Base-by-base conservation (phyloP, 768 basidiomycete species). In the Russula abietina region DNA sequence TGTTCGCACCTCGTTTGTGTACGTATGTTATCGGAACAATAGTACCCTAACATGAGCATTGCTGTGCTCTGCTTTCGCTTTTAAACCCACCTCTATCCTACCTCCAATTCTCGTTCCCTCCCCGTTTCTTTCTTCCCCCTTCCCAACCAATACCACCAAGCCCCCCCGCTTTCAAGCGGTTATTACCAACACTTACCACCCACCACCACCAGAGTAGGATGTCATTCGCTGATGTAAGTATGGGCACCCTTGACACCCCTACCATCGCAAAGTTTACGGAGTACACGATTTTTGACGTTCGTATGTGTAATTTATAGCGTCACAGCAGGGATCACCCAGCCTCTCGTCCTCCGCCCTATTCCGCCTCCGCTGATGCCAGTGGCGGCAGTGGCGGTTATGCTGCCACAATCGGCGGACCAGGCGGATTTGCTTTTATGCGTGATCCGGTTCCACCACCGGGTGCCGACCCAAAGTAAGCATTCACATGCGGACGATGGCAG, bases 381-480 rank as follows among this genome's bases (percentile, higher is more conserved):
- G 48, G 14, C 16, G 14, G 24, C 26, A 49, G 24, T 28, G 17
- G 36, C 7, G 36, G 12, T 36, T 48, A 58, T 32, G 50, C 65
- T 16, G 30, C 7, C 69, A 70, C 16, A 43, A 70, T 71, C 2
- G 75, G 73, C 0, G 26, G 48, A 26, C 68, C 70, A 19, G 75
- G 75, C 38, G 73, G 77, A 2, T 77, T 77, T 43, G 69, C 73
- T 26, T 45, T 69, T 32, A 36, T 52, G 24, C 66, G 57, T 1
- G 66, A 69, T 41, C 71, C 70, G 24, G 81, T 77, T 6, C 78
- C 83, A 6, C 86, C 86, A 9, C 80, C 84, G 19, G 87, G 86
- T 33, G 85, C 85, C 17, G 88, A 92, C 57, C 88, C 88, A 30
- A 83, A 86, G 90, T 92, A 67, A 72, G 87, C 76, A 19, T 39